Base-by-base conservation (phyloP, 768 basidiomycete genomes). In the Cystobasidium tubakii region DNA sequence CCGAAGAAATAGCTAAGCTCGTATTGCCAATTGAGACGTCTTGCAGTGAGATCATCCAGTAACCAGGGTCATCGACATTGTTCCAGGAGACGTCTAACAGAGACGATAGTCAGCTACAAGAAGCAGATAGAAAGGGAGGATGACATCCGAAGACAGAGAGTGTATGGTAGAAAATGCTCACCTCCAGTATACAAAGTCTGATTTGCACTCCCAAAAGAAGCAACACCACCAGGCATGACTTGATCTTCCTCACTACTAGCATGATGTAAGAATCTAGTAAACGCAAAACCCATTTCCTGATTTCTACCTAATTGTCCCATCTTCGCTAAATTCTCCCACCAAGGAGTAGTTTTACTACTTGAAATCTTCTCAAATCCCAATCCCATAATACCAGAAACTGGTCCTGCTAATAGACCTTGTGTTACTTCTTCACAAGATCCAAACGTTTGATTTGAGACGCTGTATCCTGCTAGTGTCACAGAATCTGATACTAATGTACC, bases 381-480 rank as follows among this genome's bases (percentile, higher is more conserved):
- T 1, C 79, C 96, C 80, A 98, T 83, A 19, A 99, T 82, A 0
- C 96, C 96, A 2, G 91, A 91, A 1, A 93, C 87, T 0, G 93
- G 91, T 23, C 80, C 81, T n/a, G 80, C 83, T 62, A 97, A 82
- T 33, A 96, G 81, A 1, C 84, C 85, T 0, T 79, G 64, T 0
- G 90, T 87, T 1, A 90, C 85, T 1, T 78, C 55, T 36, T 85
- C 80, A n/a, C 87, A 79, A 78, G 75, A 44, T 79, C 87, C 95
- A 10, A 97, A 89, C 27, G 86, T 85, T 44, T 71, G 69, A 53
- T 71, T 71, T 19, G 29, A 54, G 4, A 71, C 36, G 7, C 3
- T 57, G 81, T 94, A 96, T 1, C 92, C 94, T 0, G 89, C 94
- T 87, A 97, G 89, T 79, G 90, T 87, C 10, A 98, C 87, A 9